Evolutionary conservation across 805 yeast genomes (phyloP).

Genomic region (Metschnikowia cerradonensis): DNA sequence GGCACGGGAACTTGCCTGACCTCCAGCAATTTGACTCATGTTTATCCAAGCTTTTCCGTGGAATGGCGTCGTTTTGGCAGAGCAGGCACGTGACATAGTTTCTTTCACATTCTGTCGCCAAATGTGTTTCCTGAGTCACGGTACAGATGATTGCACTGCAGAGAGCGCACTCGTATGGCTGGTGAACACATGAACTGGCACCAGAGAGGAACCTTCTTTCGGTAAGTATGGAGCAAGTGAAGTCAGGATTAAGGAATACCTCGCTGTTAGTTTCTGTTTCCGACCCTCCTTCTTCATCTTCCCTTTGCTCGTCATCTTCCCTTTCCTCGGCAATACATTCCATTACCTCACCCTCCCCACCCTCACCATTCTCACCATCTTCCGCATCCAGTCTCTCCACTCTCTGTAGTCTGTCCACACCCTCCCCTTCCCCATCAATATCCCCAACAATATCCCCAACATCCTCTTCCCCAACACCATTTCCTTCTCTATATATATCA

Average conservation of each 20-base stretch:
- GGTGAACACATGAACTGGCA: slow-evolving; percentile 36
- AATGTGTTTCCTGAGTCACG: slow-evolving; percentile 31
- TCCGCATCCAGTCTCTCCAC: too few species aligned
- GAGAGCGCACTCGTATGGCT: slow-evolving; percentile 29
- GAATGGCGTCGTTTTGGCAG: slow-evolving; percentile 39
- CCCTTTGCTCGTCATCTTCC: background rate
- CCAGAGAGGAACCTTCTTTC: slow-evolving; percentile 22
- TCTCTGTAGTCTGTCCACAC: too few species aligned
- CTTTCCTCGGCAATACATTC: background rate
- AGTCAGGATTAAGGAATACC: too few species aligned
- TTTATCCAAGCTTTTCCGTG: slow-evolving; percentile 31
- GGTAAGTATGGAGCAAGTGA: slow-evolving; percentile 5
- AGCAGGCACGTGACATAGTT: slow-evolving; percentile 40
- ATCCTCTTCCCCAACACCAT: too few species aligned
- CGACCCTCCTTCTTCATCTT: background rate
- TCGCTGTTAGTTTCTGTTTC: too few species aligned
- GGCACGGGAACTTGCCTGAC: slow-evolving; percentile 40
- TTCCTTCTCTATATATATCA: background rate
- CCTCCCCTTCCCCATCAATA: too few species aligned
- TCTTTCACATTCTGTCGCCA: slow-evolving; percentile 34
- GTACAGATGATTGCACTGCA: slow-evolving; percentile 30
- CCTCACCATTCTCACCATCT: too few species aligned
- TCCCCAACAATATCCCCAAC: too few species aligned
- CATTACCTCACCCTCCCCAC: too few species aligned
- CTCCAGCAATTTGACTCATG: slow-evolving; percentile 43